Evolutionary conservation across 1,284 basidiomycete species (phyloP), one percentile per base, ranked within the genome.

Genomic region (Pseudomicrostroma phylloplanum): DNA sequence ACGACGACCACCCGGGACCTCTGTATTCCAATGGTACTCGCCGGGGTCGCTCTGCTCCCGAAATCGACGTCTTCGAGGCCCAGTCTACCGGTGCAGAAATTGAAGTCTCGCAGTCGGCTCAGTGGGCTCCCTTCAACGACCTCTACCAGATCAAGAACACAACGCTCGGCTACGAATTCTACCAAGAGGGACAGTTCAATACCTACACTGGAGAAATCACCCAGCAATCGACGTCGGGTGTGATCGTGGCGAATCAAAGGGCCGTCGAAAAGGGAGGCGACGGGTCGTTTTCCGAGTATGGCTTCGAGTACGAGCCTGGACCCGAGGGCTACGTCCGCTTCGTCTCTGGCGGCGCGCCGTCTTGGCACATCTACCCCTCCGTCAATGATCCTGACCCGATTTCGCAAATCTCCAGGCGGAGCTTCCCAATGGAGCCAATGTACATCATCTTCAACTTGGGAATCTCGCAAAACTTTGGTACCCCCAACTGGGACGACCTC

Each of bases 1-100:
- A 85, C 23, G 87, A 89, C 65, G 87, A 88, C 1, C 91, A 93
- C 76, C 91, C 91, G 0, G 91, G 91, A 0, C 91, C 91, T 13
- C 79, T 83, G 48, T 82, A 82, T 42, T 59, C 80, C 0, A 84
- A 87, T 68, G 90, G 90, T 17, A 85, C 86, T 1, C 89, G 84
- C 70, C 85, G 88, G 1, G 92, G 86, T n/a, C 69, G 87, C 26
- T 80, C 83, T 26, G 84, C 83, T 0, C 86, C 87, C 12, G 87
- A 88, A 74, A 86, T 88, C 67, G 87, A 88, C 73, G 79, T 87
- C 62, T 79, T 88, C 69, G 87, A 88, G 76, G 85, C 84, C 0
- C 85, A 86, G 75, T 49, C 43, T 12, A 59, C 58, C 7, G 41
- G 59, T 1, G 56, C 57, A 6, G 61, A 59, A 26, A 68, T 78